Evolutionary conservation across 805 yeast genomes (phyloP).

Genomic region (Ogataea pini): DNA sequence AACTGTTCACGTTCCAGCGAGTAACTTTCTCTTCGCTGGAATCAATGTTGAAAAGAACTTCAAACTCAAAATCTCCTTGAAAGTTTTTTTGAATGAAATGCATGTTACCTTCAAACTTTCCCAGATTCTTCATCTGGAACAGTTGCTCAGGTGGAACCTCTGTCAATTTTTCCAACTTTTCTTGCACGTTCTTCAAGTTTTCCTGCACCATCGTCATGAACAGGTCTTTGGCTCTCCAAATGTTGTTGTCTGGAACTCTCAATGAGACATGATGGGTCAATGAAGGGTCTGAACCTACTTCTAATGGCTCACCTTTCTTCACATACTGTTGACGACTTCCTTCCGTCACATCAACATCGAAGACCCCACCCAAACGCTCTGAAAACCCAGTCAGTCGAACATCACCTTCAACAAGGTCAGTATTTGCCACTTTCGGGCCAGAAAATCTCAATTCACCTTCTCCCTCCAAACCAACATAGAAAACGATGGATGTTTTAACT

Average conservation of each 20-base stretch:
- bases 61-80: conserved; percentile 74
- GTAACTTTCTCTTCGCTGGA: conserved; percentile 41
- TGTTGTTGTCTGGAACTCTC: conserved; percentile 65
- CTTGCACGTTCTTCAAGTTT: conserved; percentile 51
- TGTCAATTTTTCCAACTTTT: conserved; percentile 25
- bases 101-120: conserved; percentile 67
- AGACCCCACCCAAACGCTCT: conserved; percentile 62
- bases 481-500: conserved; percentile 63
- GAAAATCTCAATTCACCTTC: conserved; percentile 46
- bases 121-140: conserved; percentile 58
- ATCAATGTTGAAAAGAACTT: conserved; percentile 58
- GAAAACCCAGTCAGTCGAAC: conserved; percentile 53
- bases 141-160: conserved; percentile 49
- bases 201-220: conserved; percentile 71
- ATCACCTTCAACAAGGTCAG: conserved; percentile 37
- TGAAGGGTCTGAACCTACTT: conserved; percentile 54
- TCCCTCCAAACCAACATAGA: conserved; percentile 79
- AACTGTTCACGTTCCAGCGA: conserved; percentile 38
- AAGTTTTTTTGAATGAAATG: conserved; percentile 79
- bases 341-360: conserved; percentile 59
- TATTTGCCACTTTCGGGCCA: conserved; percentile 32
- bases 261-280: conserved; percentile 67
- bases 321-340: conserved; percentile 50
- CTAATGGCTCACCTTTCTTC: conserved; percentile 27
- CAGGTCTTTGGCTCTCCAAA: conserved; percentile 80